Evolutionary conservation across 2,329 filamentous ascomycete genomes (phyloP).

Genomic region (Sporothrix euskadiensis): DNA sequence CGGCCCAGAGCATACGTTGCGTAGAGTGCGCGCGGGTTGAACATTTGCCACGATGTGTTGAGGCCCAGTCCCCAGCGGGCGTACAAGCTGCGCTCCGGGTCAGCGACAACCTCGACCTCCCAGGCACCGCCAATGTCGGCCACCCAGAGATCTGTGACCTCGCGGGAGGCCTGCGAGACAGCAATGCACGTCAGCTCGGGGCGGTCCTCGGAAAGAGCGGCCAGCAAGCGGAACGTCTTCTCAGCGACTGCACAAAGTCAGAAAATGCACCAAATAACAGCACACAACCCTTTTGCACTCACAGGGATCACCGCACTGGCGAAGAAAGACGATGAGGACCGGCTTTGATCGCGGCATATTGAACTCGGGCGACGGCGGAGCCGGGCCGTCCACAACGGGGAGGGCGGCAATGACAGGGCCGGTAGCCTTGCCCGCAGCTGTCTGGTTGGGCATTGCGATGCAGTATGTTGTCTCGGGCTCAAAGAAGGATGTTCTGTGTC

Average conservation of each 20-base stretch:
- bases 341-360: slow-evolving; percentile 56
- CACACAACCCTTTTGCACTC: slow-evolving; percentile 36
- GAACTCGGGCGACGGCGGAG: slow-evolving; percentile 56
- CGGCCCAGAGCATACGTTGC: slow-evolving; percentile 59
- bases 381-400: slow-evolving; percentile 56
- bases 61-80: slow-evolving; percentile 66
- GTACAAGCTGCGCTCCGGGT: slow-evolving; percentile 59
- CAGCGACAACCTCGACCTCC: slow-evolving; percentile 60
- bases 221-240: slow-evolving; percentile 61
- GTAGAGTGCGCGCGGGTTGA: slow-evolving; percentile 59
- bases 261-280: too few species aligned
- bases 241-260: slow-evolving; percentile 59
- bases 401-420: slow-evolving; percentile 44
- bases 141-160: slow-evolving; percentile 59
- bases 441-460: slow-evolving; percentile 31
- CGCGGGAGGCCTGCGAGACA: slow-evolving; percentile 59
- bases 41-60: slow-evolving; percentile 61
- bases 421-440: slow-evolving; percentile 29
- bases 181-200: slow-evolving; percentile 58
- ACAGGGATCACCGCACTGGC: slow-evolving; percentile 76
- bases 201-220: slow-evolving; percentile 53
- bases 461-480: neutral
- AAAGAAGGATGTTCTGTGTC: neutral
- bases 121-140: slow-evolving; percentile 57
- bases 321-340: slow-evolving; percentile 65